phyloP scores from a whole-genome alignment of 768 basidiomycete genomes.

The Leccinum broughii region DNA sequence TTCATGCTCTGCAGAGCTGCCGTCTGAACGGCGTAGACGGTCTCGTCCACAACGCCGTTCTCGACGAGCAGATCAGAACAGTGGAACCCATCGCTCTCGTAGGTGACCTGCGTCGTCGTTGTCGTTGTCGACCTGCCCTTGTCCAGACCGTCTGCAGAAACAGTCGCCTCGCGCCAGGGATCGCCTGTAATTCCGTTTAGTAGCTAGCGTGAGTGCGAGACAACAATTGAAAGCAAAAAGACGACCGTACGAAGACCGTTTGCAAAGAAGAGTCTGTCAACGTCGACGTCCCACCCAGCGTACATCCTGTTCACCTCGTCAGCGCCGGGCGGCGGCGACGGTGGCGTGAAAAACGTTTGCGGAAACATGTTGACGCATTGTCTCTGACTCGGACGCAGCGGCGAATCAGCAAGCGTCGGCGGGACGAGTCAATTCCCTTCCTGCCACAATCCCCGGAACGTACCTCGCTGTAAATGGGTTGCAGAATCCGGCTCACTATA shows the following conservation, averaged over 20 bases:
- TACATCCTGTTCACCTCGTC: neutral
- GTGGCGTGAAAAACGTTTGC: neutral
- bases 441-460: neutral
- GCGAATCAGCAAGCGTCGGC: neutral
- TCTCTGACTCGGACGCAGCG: too few species aligned
- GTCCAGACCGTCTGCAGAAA: conserved; percentile 54
- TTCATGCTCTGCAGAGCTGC: neutral
- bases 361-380: neutral
- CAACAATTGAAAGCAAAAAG: neutral
- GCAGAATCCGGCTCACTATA: neutral
- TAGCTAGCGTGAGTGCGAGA: neutral
- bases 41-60: neutral
- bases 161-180: conserved; percentile 70
- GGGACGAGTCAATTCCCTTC: neutral
- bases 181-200: conserved; percentile 45
- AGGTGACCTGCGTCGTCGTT: neutral
- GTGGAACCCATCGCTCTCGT: neutral
- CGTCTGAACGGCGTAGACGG: neutral
- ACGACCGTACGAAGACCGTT: neutral
- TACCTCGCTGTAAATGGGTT: neutral
- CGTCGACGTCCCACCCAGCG: neutral
- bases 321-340: neutral
- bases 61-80: neutral
- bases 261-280: neutral
- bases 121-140: conserved; percentile 16